Base-by-base conservation (phyloP, 2,329 filamentous ascomycete species). In the Diplodia seriata region DNA sequence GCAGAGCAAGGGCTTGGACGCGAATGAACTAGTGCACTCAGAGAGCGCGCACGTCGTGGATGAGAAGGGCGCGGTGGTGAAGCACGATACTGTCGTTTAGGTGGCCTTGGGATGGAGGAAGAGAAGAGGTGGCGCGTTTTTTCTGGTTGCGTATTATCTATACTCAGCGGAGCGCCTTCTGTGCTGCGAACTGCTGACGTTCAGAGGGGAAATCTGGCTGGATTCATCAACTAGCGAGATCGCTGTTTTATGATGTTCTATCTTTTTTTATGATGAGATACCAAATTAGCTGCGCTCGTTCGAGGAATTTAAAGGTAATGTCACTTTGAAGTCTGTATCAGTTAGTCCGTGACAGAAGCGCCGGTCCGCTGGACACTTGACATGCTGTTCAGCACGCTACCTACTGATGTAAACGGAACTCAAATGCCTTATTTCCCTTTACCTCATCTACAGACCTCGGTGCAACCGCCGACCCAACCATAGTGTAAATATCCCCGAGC, bases 1-100 rank as follows among this genome's bases (percentile, higher is more conserved):
- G 1, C 47, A 68, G 66, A 62, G 53, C 40, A 68, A 68, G 50
- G 11, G 40, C 31, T 33, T 54, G n/a, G 65, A 66, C 6, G 53
- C 54, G 1, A 23, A 36, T 8, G 65, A 67, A 33, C 20, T 54
- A 23, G 62, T 65, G 15, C 47, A 40, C 12, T 26, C 49, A 3
- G 29, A 55, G 18, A 50, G 36, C 50, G 14, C 40, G 9, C 33
- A 9, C 18, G 29, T n/a, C 15, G 50, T 53, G 9, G 62, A 23
- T 23, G 59, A 63, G 29, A 63, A 63, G 59, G 59, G 31, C 11
- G 31, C 59, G 2, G 62, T 65, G 18, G 50, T 65, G 14, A 54
- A 47, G 50, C 20, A 43, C 14, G 62, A 65, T 31, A 15, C 33
- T 18, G 43, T 63, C 18, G 59, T 63, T 38, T 63, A 6, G 49